A percentile compares a stretch with the other conserved stretches of the same genome.
Evolutionary conservation across 352 stramenopile genomes (phyloP).

Genomic region (Globisporangium cederbergense): DNA sequence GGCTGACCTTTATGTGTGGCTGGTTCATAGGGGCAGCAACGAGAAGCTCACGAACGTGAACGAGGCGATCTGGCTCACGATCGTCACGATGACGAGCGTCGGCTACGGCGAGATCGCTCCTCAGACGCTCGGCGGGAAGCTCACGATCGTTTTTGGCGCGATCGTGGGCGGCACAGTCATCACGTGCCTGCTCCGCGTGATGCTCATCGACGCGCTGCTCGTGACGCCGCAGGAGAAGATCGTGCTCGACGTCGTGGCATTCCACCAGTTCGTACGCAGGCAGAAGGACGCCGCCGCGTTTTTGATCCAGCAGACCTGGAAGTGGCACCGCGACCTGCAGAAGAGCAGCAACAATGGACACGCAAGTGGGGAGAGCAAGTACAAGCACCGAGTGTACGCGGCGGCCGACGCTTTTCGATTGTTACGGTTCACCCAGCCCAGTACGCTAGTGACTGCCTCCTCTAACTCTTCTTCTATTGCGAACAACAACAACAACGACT

Average conservation of each 20-base stretch:
- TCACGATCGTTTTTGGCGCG: conserved; percentile 50
- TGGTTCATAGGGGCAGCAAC: conserved; percentile 34
- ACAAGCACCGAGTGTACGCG: conserved; percentile 38
- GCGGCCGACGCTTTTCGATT: conserved; percentile 46
- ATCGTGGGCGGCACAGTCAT: conserved; percentile 59
- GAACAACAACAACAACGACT: background rate
- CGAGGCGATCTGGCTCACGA: conserved; percentile 61
- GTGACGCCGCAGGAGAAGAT: conserved; percentile 52
- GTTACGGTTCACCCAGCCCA: conserved; percentile 43
- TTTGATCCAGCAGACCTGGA: conserved; percentile 48
- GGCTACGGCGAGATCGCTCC: conserved; percentile 57
- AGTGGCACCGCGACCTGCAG: conserved; percentile 22
- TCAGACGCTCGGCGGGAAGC: conserved; percentile 46
- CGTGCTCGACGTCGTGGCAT: conserved; percentile 57
- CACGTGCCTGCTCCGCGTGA: conserved; percentile 53
- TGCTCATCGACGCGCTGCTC: conserved; percentile 55
- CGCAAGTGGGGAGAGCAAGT: conserved; percentile 17
- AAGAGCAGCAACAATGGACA: background rate
- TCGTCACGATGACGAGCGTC: conserved; percentile 62
- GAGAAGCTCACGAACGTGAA: conserved; percentile 34
- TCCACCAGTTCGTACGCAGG: conserved; percentile 44
- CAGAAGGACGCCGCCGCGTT: conserved; percentile 38
- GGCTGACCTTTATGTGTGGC: too few relatives aligned
- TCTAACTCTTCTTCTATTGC: conserved; percentile 11
- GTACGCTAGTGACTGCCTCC: conserved; percentile 4